Base-by-base conservation (phyloP, 768 basidiomycete genomes). In the Kwoniella europaea region DNA sequence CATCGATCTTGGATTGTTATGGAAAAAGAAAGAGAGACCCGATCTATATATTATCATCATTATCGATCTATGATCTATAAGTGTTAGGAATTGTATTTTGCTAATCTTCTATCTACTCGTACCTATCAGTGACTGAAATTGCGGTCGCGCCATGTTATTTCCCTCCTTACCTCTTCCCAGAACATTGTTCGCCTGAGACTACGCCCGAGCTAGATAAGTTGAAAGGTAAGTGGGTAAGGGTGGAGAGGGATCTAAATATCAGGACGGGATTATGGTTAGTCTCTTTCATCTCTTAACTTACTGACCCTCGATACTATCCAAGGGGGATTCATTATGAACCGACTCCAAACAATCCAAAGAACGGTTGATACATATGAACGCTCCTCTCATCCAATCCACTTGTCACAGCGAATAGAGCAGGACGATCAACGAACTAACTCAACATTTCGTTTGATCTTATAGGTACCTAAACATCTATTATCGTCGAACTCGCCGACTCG, bases 221-320 rank as follows among this genome's bases (percentile, higher is more conserved):
- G 10, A 79, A 83, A 29, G 86, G 86, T 1, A 92, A 90, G 76
- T 99, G 96, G 96, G 93, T 96, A 1, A 88, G 91, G 15, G 90
- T 99, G 13, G 89, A 89, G 50, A 87, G 89, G 56, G 91, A 98
- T 84, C 83, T 98, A 43, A 94, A 94, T 79, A 73, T 85, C 43
- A 85, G 87, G 85, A 84, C 80, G 75, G 90, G 86, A 68, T 81
- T 88, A 27, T 90, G 85, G 84, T 92, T 72, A 79, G 88, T 69
- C 4, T 65, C 13, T 20, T 69, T 27, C 27, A 53, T 1, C 29
- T 10, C 35, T 35, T 29, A 29, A 29, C 4, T 29, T 7, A 35
- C 6, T 35, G 7, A 35, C 6, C 35, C 7, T 7, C 35, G 4
- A 35, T 35, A 35, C 35, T 35, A 35, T 35, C 35, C 35, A 35